Evolutionary conservation across 495 filamentous ascomycete species (phyloP).

Genomic region (Clohesyomyces aquaticus): DNA sequence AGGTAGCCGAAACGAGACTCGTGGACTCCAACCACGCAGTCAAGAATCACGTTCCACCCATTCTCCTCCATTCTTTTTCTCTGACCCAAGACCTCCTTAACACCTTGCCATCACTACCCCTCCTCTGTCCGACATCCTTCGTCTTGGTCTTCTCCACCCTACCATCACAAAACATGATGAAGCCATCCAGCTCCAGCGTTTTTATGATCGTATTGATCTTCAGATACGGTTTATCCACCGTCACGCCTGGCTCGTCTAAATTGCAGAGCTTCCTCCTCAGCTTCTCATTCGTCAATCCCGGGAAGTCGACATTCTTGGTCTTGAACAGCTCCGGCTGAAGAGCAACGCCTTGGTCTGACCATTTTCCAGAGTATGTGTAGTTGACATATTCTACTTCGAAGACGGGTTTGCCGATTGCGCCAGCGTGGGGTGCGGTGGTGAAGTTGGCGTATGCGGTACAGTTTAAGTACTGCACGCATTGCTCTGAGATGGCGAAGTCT

Average conservation of each 20-base stretch:
- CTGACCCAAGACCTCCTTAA: conserved; percentile 23
- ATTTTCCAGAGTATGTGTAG: conserved; percentile 22
- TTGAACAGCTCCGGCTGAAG: conserved; percentile 12
- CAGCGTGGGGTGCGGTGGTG: conserved; percentile 25
- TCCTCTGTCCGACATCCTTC: conserved; percentile 22
- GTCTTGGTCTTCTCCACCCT: conserved; percentile 27
- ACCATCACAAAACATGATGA: conserved; percentile 36
- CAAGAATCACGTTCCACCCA: conserved; percentile 9
- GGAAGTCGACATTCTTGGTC: conserved; percentile 25
- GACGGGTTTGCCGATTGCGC: conserved; percentile 25
- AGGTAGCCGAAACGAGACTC: background rate
- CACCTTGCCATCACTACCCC: background rate
- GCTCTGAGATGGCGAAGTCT: conserved; percentile 31
- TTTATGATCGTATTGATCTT: conserved; percentile 36
- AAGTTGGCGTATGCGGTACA: conserved; percentile 35
- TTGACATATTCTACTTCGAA: conserved; percentile 33
- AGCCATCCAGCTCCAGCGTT: conserved; percentile 31
- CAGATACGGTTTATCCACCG: conserved; percentile 24
- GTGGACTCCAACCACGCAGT: background rate
- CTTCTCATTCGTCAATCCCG: conserved; percentile 26
- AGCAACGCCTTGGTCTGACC: conserved; percentile 20
- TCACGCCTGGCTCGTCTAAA: conserved; percentile 28
- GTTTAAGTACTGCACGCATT: conserved; percentile 32
- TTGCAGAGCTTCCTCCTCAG: conserved; percentile 32
- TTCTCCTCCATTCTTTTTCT: conserved; percentile 27